A percentile compares a stretch with the other conserved stretches of the same genome.
Evolutionary conservation across 1,139 yeast species (phyloP).

Genomic region (Dujonia santamariae): DNA sequence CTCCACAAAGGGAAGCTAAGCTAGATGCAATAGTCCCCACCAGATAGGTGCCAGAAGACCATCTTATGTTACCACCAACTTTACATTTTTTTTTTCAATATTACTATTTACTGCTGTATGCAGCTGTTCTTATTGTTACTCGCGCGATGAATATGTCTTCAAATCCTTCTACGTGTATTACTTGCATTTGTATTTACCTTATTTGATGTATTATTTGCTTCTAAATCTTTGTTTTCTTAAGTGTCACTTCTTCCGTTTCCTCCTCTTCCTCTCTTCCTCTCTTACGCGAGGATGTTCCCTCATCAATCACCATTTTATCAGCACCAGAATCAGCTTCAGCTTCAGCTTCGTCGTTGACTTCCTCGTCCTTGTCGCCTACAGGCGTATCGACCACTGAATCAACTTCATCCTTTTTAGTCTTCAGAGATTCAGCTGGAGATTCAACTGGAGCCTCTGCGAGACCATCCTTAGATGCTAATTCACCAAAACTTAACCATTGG

Average conservation of each 20-base stretch:
- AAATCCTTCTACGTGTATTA: not conserved
- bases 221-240: not conserved
- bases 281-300: not conserved
- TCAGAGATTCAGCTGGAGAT: constrained; percentile 7
- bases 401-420: constrained; percentile 6
- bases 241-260: not conserved
- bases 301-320: not conserved
- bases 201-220: no score
- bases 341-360: not conserved
- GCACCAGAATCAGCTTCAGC: not conserved
- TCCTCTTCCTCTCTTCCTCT: constrained; percentile 5
- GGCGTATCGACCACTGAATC: not conserved
- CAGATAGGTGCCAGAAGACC: no score
- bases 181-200: no score
- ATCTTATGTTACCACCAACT: no score
- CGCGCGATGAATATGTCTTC: not conserved
- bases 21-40: no score
- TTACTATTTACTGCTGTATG: no score
- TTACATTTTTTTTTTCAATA: no score
- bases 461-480: constrained; percentile 9
- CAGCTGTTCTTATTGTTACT: not conserved
- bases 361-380: constrained; percentile 1
- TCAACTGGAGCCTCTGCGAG: constrained; percentile 11
- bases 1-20: no score
- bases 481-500: constrained; percentile 20